These are phyloP conservation scores for Vaccinium macrocarpon DNA, from an alignment of 148 eudicot genomes.

Conservation along the genomic window DNA sequence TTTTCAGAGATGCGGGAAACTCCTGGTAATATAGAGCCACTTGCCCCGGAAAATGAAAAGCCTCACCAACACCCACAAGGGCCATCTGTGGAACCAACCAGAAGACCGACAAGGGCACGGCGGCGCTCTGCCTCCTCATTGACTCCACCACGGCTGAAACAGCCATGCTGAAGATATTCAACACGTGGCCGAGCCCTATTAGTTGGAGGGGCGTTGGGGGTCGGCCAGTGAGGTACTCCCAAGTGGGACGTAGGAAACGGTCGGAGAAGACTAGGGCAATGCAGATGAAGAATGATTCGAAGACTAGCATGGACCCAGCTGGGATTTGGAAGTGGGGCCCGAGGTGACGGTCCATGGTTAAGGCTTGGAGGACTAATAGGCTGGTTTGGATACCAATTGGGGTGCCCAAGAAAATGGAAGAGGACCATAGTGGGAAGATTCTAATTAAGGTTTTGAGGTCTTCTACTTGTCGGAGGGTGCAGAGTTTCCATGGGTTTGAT, in stretches of 20 bases:
- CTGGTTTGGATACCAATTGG: conserved; percentile 48
- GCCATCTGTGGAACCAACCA: conserved; percentile 49
- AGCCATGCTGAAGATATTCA: conserved; percentile 36
- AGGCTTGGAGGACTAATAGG: conserved; percentile 55
- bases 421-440: conserved; percentile 67
- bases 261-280: conserved; percentile 23
- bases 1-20: conserved; percentile 31
- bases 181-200: conserved; percentile 37
- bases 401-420: conserved; percentile 47
- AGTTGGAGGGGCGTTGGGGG: conserved; percentile 35
- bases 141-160: conserved; percentile 31
- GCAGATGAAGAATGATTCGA: conserved; percentile 19
- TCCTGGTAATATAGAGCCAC: conserved; percentile 34
- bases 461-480: conserved; percentile 39
- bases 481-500: conserved; percentile 37
- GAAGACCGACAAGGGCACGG: conserved; percentile 37
- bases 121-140: conserved; percentile 20
- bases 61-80: conserved; percentile 42
- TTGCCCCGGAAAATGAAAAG: conserved; percentile 47
- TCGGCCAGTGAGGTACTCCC: conserved; percentile 20
- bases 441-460: conserved; percentile 44
- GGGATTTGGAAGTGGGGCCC: conserved; percentile 40
- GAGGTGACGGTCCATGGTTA: conserved; percentile 36
- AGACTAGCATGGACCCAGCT: conserved; percentile 33
- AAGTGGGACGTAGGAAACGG: conserved; percentile 25